phyloP scores from a whole-genome alignment of 2,329 filamentous ascomycete species.

The Talaromyces albobiverticillius region DNA sequence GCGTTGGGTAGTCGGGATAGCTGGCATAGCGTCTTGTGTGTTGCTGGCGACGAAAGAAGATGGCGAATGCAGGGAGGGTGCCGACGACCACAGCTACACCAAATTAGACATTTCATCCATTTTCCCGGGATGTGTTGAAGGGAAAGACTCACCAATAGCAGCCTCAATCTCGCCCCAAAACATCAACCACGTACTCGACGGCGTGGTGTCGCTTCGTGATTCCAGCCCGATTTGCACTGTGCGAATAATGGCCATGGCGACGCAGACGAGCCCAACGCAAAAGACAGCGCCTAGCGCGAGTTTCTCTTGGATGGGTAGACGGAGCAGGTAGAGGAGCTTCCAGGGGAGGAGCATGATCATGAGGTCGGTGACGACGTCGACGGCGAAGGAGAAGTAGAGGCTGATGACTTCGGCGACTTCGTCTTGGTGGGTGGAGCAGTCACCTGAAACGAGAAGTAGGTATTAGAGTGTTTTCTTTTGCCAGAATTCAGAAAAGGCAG shows the following conservation, averaged over 20 bases:
- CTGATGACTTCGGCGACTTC: constrained; percentile 29
- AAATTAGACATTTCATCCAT: not conserved
- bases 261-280: constrained; percentile 26
- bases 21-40: constrained; percentile 22
- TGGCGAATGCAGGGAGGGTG: constrained; percentile 19
- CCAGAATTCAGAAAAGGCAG: too few relatives aligned
- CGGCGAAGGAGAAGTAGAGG: constrained; percentile 34
- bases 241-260: constrained; percentile 24
- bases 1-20: not conserved
- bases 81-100: constrained; percentile 22
- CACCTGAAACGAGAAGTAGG: constrained; percentile 15
- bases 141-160: constrained; percentile 33
- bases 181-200: constrained; percentile 34
- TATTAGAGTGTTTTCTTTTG: too few relatives aligned
- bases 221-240: constrained; percentile 32
- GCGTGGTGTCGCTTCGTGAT: constrained; percentile 23
- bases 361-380: constrained; percentile 35
- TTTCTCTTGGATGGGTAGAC: constrained; percentile 32
- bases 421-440: constrained; percentile 28
- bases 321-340: constrained; percentile 35
- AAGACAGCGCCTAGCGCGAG: constrained; percentile 29
- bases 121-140: not conserved
- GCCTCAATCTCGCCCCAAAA: constrained; percentile 37
- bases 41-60: constrained; percentile 10
- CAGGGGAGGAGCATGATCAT: constrained; percentile 39